These are phyloP conservation scores for Biscutella laevigata DNA, from an alignment of 441 rosid genomes.

Conservation along the genomic window DNA sequence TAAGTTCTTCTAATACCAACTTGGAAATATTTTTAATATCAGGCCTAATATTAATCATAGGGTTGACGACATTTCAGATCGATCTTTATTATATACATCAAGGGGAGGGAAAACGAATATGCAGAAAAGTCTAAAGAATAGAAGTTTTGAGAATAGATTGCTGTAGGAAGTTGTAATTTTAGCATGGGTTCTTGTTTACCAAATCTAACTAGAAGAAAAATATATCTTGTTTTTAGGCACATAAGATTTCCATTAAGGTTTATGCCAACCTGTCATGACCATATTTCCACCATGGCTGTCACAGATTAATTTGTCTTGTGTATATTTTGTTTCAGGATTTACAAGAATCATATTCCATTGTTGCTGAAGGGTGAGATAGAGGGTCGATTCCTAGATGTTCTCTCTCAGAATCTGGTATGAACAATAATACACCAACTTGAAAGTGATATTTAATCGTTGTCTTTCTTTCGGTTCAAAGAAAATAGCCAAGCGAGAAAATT, in stretches of 20 bases:
- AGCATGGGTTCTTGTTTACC: background rate
- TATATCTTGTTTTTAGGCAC: background rate
- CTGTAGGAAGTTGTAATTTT: background rate
- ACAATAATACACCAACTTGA: background rate
- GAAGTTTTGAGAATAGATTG: conserved; percentile 1
- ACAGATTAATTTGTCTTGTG: background rate
- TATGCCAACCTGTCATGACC: background rate
- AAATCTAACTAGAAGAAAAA: background rate
- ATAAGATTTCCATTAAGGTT: conserved; percentile 2
- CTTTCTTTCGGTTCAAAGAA: background rate
- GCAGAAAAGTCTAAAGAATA: background rate
- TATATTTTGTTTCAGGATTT: conserved; percentile 49
- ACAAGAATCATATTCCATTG: conserved; percentile 59
- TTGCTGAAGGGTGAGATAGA: conserved; percentile 47
- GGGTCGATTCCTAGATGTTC: conserved; percentile 38
- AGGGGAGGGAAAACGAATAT: background rate
- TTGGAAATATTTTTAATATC: background rate
- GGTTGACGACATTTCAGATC: conserved; percentile 1
- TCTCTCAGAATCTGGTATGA: conserved; percentile 64
- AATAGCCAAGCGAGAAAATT: background rate
- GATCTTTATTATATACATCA: background rate
- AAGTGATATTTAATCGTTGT: background rate
- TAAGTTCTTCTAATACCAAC: background rate
- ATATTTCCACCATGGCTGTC: background rate
- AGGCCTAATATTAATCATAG: background rate